phyloP scores from a whole-genome alignment of 805 yeast genomes.

The Jamesozyma piceae region DNA sequence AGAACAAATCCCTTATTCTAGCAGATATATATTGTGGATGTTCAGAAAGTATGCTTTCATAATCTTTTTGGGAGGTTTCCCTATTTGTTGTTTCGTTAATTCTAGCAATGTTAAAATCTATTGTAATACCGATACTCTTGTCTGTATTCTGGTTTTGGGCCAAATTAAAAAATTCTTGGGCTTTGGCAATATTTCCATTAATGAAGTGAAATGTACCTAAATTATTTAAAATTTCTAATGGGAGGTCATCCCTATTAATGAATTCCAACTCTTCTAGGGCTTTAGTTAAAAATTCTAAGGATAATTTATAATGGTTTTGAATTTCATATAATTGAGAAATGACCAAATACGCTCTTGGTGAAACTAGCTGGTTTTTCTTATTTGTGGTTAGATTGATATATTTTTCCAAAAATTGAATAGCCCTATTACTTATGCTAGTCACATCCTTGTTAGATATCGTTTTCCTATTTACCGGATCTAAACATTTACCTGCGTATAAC shows the following conservation, averaged over 20 bases:
- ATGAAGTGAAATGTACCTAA: constrained; percentile 75
- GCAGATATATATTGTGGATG: constrained; percentile 72
- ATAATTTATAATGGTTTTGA: constrained; percentile 49
- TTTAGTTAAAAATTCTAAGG: constrained; percentile 53
- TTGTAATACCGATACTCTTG: constrained; percentile 33
- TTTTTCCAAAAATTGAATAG: constrained; percentile 57
- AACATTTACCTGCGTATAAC: constrained; percentile 48
- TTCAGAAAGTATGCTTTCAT: constrained; percentile 45
- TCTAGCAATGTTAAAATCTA: constrained; percentile 71
- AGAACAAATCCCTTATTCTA: constrained; percentile 56
- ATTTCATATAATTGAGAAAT: constrained; percentile 64
- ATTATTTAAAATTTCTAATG: constrained; percentile 64
- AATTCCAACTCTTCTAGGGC: constrained; percentile 43
- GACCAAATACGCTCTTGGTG: constrained; percentile 54
- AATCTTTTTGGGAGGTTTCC: constrained; percentile 28
- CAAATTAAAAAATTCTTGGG: constrained; percentile 45
- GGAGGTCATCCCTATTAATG: constrained; percentile 31
- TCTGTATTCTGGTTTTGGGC: constrained; percentile 32
- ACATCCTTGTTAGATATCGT: constrained; percentile 14
- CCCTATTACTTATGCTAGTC: constrained; percentile 34
- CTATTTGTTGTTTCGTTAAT: constrained; percentile 42
- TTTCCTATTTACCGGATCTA: constrained; percentile 13
- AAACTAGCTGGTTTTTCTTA: constrained; percentile 45
- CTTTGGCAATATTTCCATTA: constrained; percentile 48
- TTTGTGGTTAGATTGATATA: constrained; percentile 57